phyloP scores from a whole-genome alignment of 2,329 filamentous ascomycete species.

The Cryoendolithus antarcticus region DNA sequence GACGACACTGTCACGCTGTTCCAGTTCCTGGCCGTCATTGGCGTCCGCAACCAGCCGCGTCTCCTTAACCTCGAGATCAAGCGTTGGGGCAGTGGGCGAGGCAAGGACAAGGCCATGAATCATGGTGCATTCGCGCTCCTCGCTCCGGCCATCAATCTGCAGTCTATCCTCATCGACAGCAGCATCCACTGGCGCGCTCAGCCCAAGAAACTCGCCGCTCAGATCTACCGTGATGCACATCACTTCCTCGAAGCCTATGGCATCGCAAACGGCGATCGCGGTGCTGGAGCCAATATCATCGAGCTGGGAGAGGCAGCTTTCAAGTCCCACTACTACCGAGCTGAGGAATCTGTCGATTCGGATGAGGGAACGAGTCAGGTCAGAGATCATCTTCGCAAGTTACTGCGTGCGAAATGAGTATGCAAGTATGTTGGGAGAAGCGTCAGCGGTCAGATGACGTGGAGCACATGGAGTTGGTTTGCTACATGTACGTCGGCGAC shows the following conservation, averaged over 20 bases:
- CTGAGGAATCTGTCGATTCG: no score
- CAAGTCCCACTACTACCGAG: not conserved
- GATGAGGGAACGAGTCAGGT: no score
- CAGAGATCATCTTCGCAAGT: no score
- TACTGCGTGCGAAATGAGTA: no score
- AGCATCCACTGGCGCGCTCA: slow-evolving; percentile 3
- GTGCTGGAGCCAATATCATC: slow-evolving; percentile 17
- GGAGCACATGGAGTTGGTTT: no score
- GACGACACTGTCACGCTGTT: slow-evolving; percentile 13
- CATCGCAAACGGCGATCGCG: slow-evolving; percentile 11
- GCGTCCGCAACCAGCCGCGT: slow-evolving; percentile 12
- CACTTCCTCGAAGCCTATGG: slow-evolving; percentile 17
- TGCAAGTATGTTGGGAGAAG: no score
- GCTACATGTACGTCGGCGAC: no score
- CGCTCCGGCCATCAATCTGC: slow-evolving; percentile 14
- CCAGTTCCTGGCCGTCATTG: slow-evolving; percentile 16
- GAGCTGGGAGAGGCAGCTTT: slow-evolving; percentile 10
- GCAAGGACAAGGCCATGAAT: slow-evolving; percentile 11
- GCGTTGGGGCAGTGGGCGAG: slow-evolving; percentile 9
- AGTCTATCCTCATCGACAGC: slow-evolving; percentile 12
- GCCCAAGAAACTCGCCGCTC: slow-evolving; percentile 8
- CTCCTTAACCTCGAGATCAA: slow-evolving; percentile 13
- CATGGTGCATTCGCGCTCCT: slow-evolving; percentile 15
- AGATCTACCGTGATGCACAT: slow-evolving; percentile 15
- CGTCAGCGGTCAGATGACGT: no score